Evolutionary conservation across 805 yeast genomes (phyloP).

Genomic region (Teunomyces lycoperdinae): DNA sequence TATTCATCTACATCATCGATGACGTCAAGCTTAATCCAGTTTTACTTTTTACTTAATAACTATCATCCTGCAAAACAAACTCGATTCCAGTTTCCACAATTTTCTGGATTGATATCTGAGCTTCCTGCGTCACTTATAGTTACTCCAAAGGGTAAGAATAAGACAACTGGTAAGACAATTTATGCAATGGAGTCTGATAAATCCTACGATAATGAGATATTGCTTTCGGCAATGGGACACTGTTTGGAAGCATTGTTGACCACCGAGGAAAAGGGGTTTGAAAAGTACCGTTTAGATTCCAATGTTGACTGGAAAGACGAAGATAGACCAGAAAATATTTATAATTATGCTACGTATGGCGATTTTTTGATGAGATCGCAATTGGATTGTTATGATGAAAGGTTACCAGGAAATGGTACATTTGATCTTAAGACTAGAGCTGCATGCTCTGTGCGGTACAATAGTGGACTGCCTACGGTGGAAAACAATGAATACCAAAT

Average conservation of each 20-base stretch:
- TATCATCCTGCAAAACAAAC: conserved; percentile 18
- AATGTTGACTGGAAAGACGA: conserved; percentile 2
- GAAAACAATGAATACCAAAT: conserved; percentile 67
- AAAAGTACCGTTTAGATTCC: conserved; percentile 19
- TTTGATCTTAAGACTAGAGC: conserved; percentile 94
- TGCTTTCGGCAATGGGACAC: conserved; percentile 74
- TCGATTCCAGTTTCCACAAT: conserved; percentile 25
- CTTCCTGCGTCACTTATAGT: conserved; percentile 57
- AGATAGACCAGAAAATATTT: conserved; percentile 32
- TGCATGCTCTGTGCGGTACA: conserved; percentile 80
- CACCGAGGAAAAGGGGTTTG: conserved; percentile 51
- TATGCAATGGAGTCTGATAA: conserved; percentile 73
- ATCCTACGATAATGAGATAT: conserved; percentile 60
- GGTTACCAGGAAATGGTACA: conserved; percentile 86
- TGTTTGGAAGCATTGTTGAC: conserved; percentile 76
- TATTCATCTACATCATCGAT: conserved; percentile 86
- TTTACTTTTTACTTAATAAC: conserved; percentile 66
- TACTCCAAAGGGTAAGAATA: conserved; percentile 39
- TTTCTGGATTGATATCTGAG: conserved; percentile 7
- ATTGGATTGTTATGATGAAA: conserved; percentile 72
- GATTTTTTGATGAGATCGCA: conserved; percentile 84
- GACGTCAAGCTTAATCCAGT: conserved; percentile 71
- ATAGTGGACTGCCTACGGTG: conserved; percentile 56
- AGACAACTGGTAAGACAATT: conserved; percentile 21
- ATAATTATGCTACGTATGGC: conserved; percentile 71